Percentiles rank a stretch among this genome's conserved stretches.
Evolutionary conservation across 2,329 filamentous ascomycete genomes (phyloP).

Genomic region (Fusarium verrucosum): DNA sequence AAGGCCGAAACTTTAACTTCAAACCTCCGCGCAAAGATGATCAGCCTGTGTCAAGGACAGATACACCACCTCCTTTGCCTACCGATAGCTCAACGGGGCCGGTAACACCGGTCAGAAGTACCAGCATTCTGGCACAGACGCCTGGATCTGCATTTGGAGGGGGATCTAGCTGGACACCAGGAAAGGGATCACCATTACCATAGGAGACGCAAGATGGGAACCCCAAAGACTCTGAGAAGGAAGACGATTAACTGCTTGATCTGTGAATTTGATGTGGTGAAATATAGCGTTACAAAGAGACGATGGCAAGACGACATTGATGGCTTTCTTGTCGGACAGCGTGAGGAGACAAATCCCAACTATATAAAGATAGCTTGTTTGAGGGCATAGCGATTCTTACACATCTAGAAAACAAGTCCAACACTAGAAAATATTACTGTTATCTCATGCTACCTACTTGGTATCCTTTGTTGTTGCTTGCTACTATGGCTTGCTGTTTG

Average conservation of each 20-base stretch:
- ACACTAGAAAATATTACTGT: background rate
- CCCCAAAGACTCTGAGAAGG: background rate
- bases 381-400: background rate
- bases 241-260: background rate
- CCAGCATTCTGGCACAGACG: constrained; percentile 46
- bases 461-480: background rate
- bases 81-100: constrained; percentile 51
- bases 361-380: no score
- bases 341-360: background rate
- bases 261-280: background rate
- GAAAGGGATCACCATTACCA: constrained; percentile 54
- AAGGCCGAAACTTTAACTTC: constrained; percentile 59
- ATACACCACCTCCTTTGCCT: constrained; percentile 64
- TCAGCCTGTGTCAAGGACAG: constrained; percentile 56
- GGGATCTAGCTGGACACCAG: constrained; percentile 56
- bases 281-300: background rate
- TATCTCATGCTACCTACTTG: background rate
- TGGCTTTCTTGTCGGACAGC: background rate
- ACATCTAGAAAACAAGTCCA: background rate
- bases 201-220: constrained; percentile 20
- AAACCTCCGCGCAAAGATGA: constrained; percentile 61
- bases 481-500: no score
- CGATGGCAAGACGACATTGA: background rate
- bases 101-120: constrained; percentile 59
- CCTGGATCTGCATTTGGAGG: constrained; percentile 52